Conservation (phyloP, 2,329 filamentous ascomycete species). For the Dendryphion nanum region DNA sequence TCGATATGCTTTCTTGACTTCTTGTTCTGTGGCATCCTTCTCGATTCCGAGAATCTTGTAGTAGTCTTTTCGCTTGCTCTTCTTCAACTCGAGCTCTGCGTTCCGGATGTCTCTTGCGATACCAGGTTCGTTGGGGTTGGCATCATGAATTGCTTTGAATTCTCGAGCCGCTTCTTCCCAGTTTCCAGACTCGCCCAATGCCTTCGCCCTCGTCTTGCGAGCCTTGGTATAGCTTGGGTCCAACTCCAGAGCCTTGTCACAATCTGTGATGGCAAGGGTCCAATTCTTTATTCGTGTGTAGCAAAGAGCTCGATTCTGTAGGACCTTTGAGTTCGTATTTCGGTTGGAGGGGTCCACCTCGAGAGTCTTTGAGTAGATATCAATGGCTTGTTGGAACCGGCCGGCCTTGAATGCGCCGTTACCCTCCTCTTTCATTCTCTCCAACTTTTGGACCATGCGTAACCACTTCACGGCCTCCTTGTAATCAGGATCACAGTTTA, state of each 20-base stretch:
- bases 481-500: constrained; percentile 89
- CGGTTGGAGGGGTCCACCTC: constrained; percentile 85
- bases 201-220: constrained; percentile 90
- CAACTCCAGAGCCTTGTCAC: constrained; percentile 76
- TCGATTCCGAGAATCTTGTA: constrained; percentile 93
- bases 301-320: constrained; percentile 90
- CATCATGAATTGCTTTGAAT: constrained; percentile 81
- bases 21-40: constrained; percentile 78
- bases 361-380: constrained; percentile 80
- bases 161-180: constrained; percentile 93
- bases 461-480: constrained; percentile 85
- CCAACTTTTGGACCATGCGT: constrained; percentile 84
- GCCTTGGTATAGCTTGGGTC: constrained; percentile 88
- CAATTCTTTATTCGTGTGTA: constrained; percentile 81
- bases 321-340: constrained; percentile 89
- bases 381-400: constrained; percentile 74
- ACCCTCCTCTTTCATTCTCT: constrained; percentile 90
- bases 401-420: constrained; percentile 87
- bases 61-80: constrained; percentile 95
- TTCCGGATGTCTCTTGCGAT: constrained; percentile 83
- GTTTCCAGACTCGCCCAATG: constrained; percentile 76
- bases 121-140: constrained; percentile 75
- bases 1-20: constrained; percentile 96
- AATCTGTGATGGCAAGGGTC: constrained; percentile 78
- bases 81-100: constrained; percentile 95